These are phyloP conservation scores for Nepenthes alata DNA, from an alignment of 179 eudicot genomes.

Conservation along the genomic window DNA sequence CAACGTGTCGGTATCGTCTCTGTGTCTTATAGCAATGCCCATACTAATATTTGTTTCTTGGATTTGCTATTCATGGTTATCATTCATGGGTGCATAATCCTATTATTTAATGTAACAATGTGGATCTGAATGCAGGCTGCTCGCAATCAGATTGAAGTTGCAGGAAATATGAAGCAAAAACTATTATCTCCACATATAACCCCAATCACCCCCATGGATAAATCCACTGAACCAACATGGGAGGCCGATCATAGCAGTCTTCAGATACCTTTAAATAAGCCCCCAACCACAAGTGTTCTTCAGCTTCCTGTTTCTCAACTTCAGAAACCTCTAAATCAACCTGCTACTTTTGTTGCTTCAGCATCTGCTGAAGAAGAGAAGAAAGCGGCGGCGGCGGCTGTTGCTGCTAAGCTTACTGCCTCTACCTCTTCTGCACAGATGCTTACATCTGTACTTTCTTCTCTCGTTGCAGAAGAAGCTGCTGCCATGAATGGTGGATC, in stretches of 20 bases:
- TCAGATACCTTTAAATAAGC: conserved; percentile 19
- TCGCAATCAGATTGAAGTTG: conserved; percentile 36
- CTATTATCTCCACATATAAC: conserved; percentile 23
- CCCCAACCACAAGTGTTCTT: conserved; percentile 16
- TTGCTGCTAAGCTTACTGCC: conserved; percentile 87
- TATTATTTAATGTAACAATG: too few species aligned
- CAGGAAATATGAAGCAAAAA: conserved; percentile 32
- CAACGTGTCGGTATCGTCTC: too few species aligned
- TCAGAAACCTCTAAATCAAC: conserved; percentile 21
- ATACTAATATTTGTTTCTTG: too few species aligned
- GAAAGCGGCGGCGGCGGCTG: conserved; percentile 84
- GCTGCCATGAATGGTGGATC: conserved; percentile 43
- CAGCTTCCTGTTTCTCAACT: conserved; percentile 18
- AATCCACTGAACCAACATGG: conserved; percentile 14
- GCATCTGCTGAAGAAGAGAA: conserved; percentile 48
- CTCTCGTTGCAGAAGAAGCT: conserved; percentile 79
- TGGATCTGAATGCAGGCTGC: conserved; percentile 51
- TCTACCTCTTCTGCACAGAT: conserved; percentile 90
- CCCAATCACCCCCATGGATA: conserved; percentile 11
- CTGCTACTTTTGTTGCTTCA: conserved; percentile 28
- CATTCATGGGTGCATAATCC: not conserved
- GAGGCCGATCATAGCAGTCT: conserved; percentile 17
- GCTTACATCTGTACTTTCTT: conserved; percentile 78
- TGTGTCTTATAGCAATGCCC: too few species aligned
- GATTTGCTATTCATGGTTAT: too few species aligned